phyloP scores from a whole-genome alignment of 2,329 filamentous ascomycete species.

The Chaetoscypha palmicola region DNA sequence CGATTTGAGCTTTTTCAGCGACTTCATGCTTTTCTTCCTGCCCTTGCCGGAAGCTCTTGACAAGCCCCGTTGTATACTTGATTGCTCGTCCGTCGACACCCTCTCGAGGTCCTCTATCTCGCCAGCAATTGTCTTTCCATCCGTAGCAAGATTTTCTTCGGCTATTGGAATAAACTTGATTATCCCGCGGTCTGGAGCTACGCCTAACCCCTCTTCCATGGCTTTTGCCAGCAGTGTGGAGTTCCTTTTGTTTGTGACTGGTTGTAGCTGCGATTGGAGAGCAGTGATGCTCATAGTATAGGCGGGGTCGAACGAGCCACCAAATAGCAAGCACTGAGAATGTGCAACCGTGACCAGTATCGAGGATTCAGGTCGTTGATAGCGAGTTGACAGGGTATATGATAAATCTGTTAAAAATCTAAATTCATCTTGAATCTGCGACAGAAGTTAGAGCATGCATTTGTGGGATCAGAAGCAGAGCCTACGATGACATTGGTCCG shows the following conservation, averaged over 20 bases:
- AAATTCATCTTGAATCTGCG: conserved; percentile 67
- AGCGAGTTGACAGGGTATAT: conserved; percentile 65
- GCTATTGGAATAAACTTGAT: conserved; percentile 63
- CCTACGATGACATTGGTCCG: conserved; percentile 57
- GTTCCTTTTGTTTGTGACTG: conserved; percentile 74
- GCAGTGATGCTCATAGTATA: conserved; percentile 72
- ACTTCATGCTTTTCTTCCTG: conserved; percentile 36
- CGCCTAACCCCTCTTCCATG: conserved; percentile 63
- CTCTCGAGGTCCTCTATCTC: conserved; percentile 51
- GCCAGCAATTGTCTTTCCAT: conserved; percentile 61
- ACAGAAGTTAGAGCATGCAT: conserved; percentile 11
- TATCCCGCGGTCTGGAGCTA: conserved; percentile 59
- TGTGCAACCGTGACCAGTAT: conserved; percentile 73
- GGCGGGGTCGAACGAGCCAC: conserved; percentile 67
- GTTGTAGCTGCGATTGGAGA: conserved; percentile 59
- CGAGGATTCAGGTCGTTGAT: conserved; percentile 64
- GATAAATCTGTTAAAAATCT: conserved; percentile 68
- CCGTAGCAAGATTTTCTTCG: conserved; percentile 66
- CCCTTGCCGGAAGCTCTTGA: conserved; percentile 21
- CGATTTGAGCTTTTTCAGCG: conserved; percentile 19
- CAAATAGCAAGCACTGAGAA: conserved; percentile 66
- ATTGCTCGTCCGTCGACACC: conserved; percentile 11
- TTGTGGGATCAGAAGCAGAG: conserved; percentile 16
- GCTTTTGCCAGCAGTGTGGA: conserved; percentile 70
- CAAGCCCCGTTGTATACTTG: conserved; percentile 14